These are phyloP conservation scores for Metschnikowia gruessii DNA, from an alignment of 805 yeast species.

Conservation along the genomic window DNA sequence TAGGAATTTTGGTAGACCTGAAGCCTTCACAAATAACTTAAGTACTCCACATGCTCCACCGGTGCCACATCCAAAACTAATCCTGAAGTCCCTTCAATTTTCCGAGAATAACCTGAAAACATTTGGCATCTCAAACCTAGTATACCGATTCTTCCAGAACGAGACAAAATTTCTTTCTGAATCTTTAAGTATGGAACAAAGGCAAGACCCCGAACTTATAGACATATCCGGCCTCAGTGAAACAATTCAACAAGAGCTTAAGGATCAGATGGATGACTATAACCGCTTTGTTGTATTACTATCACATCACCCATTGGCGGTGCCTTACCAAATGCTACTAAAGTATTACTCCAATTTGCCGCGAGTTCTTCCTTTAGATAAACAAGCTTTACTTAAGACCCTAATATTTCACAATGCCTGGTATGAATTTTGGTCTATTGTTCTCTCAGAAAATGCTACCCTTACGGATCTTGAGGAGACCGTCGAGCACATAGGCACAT, in stretches of 20 bases:
- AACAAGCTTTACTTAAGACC: conserved; percentile 23
- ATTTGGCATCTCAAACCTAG: not conserved
- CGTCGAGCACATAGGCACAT: conserved; percentile 26
- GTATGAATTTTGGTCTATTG: conserved; percentile 30
- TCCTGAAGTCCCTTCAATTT: not conserved
- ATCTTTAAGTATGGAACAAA: conserved; percentile 8
- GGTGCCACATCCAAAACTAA: not conserved
- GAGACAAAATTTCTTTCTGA: conserved; percentile 12
- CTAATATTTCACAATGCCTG: conserved; percentile 33
- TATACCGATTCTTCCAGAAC: conserved; percentile 11
- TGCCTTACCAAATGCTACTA: conserved; percentile 28
- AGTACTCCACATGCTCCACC: not conserved
- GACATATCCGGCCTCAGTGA: conserved; percentile 3
- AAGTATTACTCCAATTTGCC: conserved; percentile 18
- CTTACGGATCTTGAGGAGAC: conserved; percentile 39
- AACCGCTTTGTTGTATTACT: conserved; percentile 30
- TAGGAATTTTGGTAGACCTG: not conserved
- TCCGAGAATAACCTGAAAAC: not conserved
- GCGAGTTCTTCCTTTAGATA: conserved; percentile 20
- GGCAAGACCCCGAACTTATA: not conserved
- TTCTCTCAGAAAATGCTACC: conserved; percentile 26
- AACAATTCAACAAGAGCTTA: conserved; percentile 17
- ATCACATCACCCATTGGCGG: conserved; percentile 31
- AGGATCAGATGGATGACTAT: conserved; percentile 27
- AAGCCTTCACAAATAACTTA: conserved; percentile 1